Evolutionary conservation across 805 yeast species (phyloP).

Genomic region (Suhomyces vadensis): DNA sequence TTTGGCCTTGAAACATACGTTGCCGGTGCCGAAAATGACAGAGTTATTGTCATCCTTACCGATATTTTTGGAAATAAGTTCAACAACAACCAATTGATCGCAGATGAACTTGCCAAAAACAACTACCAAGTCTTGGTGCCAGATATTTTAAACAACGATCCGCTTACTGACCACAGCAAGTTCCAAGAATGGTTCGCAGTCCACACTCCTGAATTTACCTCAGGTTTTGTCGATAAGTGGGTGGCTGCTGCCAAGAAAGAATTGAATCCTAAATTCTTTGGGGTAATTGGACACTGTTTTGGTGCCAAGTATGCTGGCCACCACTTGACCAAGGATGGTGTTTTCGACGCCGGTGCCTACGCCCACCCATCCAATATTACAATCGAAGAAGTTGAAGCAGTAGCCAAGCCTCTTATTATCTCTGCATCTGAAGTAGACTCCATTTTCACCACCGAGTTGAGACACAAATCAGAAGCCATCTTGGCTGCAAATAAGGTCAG

Average conservation of each 20-base stretch:
- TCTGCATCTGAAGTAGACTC: conserved; percentile 74
- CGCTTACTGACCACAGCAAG: conserved; percentile 9
- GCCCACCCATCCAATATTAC: conserved; percentile 83
- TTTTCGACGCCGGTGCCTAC: conserved; percentile 62
- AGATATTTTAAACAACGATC: conserved; percentile 31
- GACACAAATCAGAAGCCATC: conserved; percentile 60
- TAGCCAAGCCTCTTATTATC: conserved; percentile 64
- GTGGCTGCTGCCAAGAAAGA: conserved; percentile 8
- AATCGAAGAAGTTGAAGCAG: conserved; percentile 60
- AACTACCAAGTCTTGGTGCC: conserved; percentile 29
- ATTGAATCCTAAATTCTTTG: conserved; percentile 8
- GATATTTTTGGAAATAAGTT: conserved; percentile 32
- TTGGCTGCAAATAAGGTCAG: conserved; percentile 51
- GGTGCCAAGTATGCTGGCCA: conserved; percentile 28
- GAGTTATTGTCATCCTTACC: conserved; percentile 26
- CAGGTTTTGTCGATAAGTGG: conserved; percentile 14
- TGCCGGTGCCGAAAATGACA: conserved; percentile 23
- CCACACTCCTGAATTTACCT: conserved; percentile 15
- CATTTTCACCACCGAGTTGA: conserved; percentile 62
- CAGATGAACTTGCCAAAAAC: conserved; percentile 25
- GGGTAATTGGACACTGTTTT: conserved; percentile 26
- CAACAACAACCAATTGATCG: conserved; percentile 30
- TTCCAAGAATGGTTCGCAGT: conserved; percentile 9
- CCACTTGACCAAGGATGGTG: conserved; percentile 31
- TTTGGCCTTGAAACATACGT: conserved; percentile 31